A percentile compares a stretch with the other conserved stretches of the same genome.
Conservation (phyloP, 2,329 filamentous ascomycete species). For the Xylaria sp. region DNA sequence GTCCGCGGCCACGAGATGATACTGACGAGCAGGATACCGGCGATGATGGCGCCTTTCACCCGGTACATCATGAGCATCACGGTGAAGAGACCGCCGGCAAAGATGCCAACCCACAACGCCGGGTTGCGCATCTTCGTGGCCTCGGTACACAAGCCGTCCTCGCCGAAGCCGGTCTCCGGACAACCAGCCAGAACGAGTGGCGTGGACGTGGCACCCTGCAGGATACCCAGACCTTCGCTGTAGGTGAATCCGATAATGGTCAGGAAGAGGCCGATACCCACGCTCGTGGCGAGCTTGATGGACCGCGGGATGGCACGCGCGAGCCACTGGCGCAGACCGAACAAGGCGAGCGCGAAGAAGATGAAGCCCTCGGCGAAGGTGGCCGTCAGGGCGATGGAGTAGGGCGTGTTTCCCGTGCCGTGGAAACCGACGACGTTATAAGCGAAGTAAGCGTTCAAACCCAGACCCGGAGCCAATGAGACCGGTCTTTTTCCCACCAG, state of each 20-base stretch:
- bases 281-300: conserved; percentile 87
- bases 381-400: conserved; percentile 80
- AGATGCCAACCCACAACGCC: conserved; percentile 88
- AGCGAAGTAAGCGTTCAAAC: conserved; percentile 87
- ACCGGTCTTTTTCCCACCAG: conserved; percentile 62
- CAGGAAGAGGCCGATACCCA: conserved; percentile 86
- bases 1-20: conserved; percentile 88
- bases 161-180: conserved; percentile 54
- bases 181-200: conserved; percentile 83
- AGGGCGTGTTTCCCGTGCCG: conserved; percentile 78
- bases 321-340: conserved; percentile 89
- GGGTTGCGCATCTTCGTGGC: conserved; percentile 82
- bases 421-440: conserved; percentile 79
- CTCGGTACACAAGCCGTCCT: conserved; percentile 69
- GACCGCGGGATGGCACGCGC: conserved; percentile 83
- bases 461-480: conserved; percentile 79
- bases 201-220: conserved; percentile 74
- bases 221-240: conserved; percentile 81
- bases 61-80: conserved; percentile 85
- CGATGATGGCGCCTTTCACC: conserved; percentile 87
- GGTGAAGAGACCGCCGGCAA: conserved; percentile 83
- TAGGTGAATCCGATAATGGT: conserved; percentile 82
- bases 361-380: conserved; percentile 91
- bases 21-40: conserved; percentile 83
- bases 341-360: conserved; percentile 81